phyloP scores from a whole-genome alignment of 345 rosid species.

The Citrus trifoliata region DNA sequence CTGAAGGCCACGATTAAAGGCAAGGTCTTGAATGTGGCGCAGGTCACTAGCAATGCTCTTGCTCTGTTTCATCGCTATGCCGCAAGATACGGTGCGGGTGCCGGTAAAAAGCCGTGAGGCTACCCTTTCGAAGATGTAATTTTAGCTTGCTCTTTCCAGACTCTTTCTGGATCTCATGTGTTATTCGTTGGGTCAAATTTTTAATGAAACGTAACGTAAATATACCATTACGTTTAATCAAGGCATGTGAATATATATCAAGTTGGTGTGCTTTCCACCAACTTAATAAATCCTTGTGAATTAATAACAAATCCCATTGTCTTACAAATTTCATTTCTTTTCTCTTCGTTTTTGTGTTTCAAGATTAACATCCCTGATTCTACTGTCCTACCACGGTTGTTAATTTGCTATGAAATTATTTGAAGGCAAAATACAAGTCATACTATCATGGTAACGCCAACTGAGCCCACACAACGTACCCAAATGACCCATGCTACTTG shows the following conservation, averaged over 20 bases:
- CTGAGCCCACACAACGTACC: no score
- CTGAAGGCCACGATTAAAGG: constrained; percentile 68
- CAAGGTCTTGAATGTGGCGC: constrained; percentile 73
- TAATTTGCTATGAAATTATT: no score
- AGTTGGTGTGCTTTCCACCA: neutral
- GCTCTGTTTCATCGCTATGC: constrained; percentile 68
- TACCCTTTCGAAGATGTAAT: neutral
- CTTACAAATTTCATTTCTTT: neutral
- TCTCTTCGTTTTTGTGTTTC: neutral
- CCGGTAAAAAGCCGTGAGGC: constrained; percentile 21
- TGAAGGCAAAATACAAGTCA: no score
- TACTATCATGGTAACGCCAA: no score
- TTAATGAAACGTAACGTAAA: neutral
- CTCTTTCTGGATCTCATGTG: neutral
- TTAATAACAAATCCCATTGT: neutral
- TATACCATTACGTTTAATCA: neutral
- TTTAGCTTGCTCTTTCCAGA: neutral
- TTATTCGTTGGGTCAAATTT: neutral
- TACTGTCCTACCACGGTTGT: no score
- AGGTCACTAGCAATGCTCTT: constrained; percentile 76
- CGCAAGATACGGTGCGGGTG: constrained; percentile 33
- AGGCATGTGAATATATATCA: neutral
- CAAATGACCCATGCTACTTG: no score
- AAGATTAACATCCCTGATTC: no score
- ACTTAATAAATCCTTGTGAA: neutral